Evolutionary conservation across 1,284 basidiomycete species (phyloP).

Genomic region (Wallemia mellicola): DNA sequence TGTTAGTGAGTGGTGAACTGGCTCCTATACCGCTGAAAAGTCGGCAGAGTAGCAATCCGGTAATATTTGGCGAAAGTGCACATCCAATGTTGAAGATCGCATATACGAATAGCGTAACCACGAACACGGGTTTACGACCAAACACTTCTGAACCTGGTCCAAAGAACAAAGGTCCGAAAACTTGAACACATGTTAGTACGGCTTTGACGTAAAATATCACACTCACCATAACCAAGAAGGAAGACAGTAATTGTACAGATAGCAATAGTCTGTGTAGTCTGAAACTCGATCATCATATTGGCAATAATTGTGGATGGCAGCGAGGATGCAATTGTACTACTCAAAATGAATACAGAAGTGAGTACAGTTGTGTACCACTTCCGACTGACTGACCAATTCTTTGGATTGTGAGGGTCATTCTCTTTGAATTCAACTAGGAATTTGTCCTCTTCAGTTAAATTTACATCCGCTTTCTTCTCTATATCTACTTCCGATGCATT

Average conservation of each 20-base stretch:
- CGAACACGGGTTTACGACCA: conserved; percentile 23
- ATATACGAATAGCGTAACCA: conserved; percentile 23
- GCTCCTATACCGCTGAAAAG: conserved; percentile 39
- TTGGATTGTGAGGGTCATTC: not conserved
- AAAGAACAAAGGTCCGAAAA: conserved; percentile 8
- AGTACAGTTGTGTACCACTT: conserved; percentile 7
- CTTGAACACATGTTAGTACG: conserved; percentile 6
- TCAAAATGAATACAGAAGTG: conserved; percentile 7
- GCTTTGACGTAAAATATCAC: conserved; percentile 5
- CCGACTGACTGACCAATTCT: not conserved
- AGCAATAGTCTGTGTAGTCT: conserved; percentile 6
- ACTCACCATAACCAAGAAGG: too few species aligned
- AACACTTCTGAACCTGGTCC: conserved; percentile 13
- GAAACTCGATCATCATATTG: conserved; percentile 5
- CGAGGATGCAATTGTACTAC: conserved; percentile 8
- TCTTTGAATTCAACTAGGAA: not conserved
- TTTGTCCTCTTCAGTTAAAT: not conserved
- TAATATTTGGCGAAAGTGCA: conserved; percentile 30
- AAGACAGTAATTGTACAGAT: too few species aligned
- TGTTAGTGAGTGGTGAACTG: conserved; percentile 27
- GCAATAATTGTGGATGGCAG: conserved; percentile 6
- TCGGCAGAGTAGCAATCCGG: conserved; percentile 30
- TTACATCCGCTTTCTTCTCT: not conserved
- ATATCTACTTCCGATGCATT: too few species aligned
- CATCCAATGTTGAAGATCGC: conserved; percentile 32